phyloP scores from a whole-genome alignment of 305 asterid species.

The Ilex paraguariensis region DNA sequence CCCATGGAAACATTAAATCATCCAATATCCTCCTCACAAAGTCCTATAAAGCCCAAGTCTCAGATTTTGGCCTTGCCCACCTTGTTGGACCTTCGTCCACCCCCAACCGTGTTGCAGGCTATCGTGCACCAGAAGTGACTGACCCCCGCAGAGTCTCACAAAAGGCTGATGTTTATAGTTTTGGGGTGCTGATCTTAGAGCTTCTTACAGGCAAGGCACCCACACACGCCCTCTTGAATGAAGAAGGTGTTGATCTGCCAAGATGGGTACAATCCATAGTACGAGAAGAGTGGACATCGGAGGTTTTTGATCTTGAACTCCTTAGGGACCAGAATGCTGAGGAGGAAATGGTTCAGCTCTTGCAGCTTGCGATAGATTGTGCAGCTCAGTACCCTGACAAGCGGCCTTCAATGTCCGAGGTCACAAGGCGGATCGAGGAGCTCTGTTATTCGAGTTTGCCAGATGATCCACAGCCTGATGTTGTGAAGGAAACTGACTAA shows the following conservation, averaged over 20 bases:
- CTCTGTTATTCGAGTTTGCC: conserved; percentile 25
- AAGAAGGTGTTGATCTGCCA: conserved; percentile 52
- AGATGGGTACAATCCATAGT: conserved; percentile 50
- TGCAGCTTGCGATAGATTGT: conserved; percentile 52
- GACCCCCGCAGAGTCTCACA: conserved; percentile 41
- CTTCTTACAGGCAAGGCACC: conserved; percentile 57
- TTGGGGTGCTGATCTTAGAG: conserved; percentile 42
- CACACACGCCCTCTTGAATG: conserved; percentile 38
- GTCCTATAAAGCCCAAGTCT: conserved; percentile 35
- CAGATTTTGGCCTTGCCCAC: conserved; percentile 44
- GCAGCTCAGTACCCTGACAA: conserved; percentile 46
- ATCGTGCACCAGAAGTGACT: conserved; percentile 51
- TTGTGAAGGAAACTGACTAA: conserved; percentile 33
- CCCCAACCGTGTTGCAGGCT: conserved; percentile 39
- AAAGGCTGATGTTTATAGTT: conserved; percentile 51
- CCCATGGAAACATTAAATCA: conserved; percentile 49
- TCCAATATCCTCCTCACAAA: conserved; percentile 43
- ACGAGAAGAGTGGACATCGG: conserved; percentile 43
- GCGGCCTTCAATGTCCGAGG: conserved; percentile 41
- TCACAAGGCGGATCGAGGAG: conserved; percentile 36
- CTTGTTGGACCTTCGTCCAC: conserved; percentile 43
- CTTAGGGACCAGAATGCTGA: conserved; percentile 38
- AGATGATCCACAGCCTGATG: conserved; percentile 23
- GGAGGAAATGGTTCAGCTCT: conserved; percentile 47
- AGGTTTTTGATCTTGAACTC: conserved; percentile 45